Evolutionary conservation across 805 yeast genomes (phyloP).

Genomic region (Pichia gijzeniarum): DNA sequence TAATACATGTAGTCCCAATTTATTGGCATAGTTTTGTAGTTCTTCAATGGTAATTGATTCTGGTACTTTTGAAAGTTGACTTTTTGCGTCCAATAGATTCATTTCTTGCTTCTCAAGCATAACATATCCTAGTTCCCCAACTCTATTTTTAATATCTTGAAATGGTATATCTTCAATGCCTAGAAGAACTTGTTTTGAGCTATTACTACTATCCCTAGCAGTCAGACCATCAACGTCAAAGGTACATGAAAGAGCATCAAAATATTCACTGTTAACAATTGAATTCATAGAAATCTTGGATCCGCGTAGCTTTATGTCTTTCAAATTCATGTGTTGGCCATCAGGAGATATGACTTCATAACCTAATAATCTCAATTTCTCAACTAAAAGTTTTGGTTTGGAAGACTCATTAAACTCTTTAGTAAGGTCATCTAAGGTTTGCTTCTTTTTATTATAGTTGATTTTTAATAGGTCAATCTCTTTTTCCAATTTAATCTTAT

Average conservation of each 20-base stretch:
- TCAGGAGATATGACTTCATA: conserved; percentile 7
- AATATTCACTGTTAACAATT: conserved; percentile 1
- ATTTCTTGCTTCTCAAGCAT: conserved; percentile 14
- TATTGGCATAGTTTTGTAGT: conserved; percentile 18
- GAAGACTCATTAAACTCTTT: conserved; percentile 21
- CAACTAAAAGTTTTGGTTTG: conserved; percentile 4
- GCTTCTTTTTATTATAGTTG: conserved; percentile 8
- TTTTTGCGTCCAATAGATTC: conserved; percentile 10
- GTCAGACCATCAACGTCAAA: conserved; percentile 22
- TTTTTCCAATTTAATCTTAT: conserved; percentile 3
- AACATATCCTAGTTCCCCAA: conserved; percentile 18
- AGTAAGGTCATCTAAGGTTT: conserved; percentile 11
- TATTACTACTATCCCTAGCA: conserved; percentile 15
- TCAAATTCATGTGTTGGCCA: background rate
- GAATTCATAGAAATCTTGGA: conserved; percentile 2
- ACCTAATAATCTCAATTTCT: conserved; percentile 9
- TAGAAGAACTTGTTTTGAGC: conserved; percentile 18
- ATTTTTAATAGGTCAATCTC: conserved; percentile 9
- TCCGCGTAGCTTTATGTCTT: background rate
- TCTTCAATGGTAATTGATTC: conserved; percentile 12
- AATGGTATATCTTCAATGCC: conserved; percentile 15
- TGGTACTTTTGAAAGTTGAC: conserved; percentile 6
- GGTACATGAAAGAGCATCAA: conserved; percentile 5
- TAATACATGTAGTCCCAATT: conserved; percentile 31
- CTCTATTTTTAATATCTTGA: conserved; percentile 12